Base-by-base conservation (phyloP, 805 yeast genomes). In the Myxozyma monticola region DNA sequence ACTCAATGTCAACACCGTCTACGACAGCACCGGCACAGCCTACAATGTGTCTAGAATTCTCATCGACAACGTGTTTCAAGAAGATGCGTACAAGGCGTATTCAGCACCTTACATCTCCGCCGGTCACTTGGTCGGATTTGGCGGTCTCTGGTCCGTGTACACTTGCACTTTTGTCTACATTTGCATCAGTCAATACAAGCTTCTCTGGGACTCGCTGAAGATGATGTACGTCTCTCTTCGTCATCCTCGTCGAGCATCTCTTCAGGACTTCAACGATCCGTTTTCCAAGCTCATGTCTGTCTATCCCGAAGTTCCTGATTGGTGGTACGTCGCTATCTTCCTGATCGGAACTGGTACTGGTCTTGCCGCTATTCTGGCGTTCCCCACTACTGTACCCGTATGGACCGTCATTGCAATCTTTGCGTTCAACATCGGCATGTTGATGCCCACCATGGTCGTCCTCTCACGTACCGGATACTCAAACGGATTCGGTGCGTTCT, bases 51-150 rank as follows among this genome's bases (percentile, higher is more conserved):
- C 71, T 10, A 69, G 69, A 42, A 77, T 84, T 45, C 66, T 83
- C 33, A 37, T 33, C 25, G 61, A 67, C 6, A 69, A 72, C 28
- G 65, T 73, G 47, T 74, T 83, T 44, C 79, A 77, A 54, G 62
- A 68, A 37, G 61, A 55, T 1, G 76, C 72, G 56, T 80, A 79
- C 62, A 63, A 69, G 49, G 49, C 68, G 30, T 73, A 77, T 53
- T 81, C 83, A 1, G 83, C 83, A 4, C 83, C 84, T 4, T 80
- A 75, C 61, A 78, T 76, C 61, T 63, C 77, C 35, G 83, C 84
- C 3, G 83, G 80, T 0, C 75, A 73, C 61, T 67, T 78, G 54
- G 78, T 78, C 3, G 40, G 28, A 22, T 30, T 31, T n/a, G 45
- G 54, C 22, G 35, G 46, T 7, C 18, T 37, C 9, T 52, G 38